Evolutionary conservation across 2,329 filamentous ascomycete genomes (phyloP).

Genomic region (Colletotrichum chlorophyti): DNA sequence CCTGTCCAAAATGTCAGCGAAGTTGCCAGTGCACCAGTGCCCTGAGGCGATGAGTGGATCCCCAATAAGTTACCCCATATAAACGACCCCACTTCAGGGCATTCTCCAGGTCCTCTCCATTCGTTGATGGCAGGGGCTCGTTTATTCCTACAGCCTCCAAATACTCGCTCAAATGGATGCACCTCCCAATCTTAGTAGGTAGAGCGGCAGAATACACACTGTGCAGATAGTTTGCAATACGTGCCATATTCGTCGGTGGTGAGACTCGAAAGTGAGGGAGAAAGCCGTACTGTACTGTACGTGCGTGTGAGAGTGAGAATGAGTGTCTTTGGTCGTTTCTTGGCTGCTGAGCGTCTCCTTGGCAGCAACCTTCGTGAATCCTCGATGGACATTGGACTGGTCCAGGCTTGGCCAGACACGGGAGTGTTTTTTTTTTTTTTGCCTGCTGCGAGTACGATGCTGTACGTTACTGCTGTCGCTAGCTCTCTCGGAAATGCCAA

Average conservation of each 20-base stretch:
- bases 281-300: too few species aligned
- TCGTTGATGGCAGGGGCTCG: neutral
- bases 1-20: too few species aligned
- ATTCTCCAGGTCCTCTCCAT: slow-evolving; percentile 7
- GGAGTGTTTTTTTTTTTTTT: neutral
- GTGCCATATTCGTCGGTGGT: neutral
- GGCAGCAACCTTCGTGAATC: slow-evolving; percentile 18
- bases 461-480: too few species aligned
- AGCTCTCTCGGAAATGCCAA: slow-evolving; percentile 1
- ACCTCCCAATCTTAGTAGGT: neutral
- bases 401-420: slow-evolving; percentile 10
- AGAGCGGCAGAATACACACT: too few species aligned
- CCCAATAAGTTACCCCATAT: neutral
- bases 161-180: slow-evolving; percentile 1
- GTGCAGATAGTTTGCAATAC: neutral
- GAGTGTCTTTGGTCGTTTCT: slow-evolving; percentile 17
- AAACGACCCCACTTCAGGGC: slow-evolving; percentile 6
- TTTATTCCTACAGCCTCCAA: neutral
- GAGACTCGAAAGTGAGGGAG: too few species aligned
- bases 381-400: slow-evolving; percentile 7
- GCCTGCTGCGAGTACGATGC: neutral
- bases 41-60: too few species aligned
- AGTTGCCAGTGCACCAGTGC: too few species aligned
- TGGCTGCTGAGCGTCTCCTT: slow-evolving; percentile 25
- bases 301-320: too few species aligned